Evolutionary conservation across 257 asterid species (phyloP).

Genomic region (Solanum paucissectum): DNA sequence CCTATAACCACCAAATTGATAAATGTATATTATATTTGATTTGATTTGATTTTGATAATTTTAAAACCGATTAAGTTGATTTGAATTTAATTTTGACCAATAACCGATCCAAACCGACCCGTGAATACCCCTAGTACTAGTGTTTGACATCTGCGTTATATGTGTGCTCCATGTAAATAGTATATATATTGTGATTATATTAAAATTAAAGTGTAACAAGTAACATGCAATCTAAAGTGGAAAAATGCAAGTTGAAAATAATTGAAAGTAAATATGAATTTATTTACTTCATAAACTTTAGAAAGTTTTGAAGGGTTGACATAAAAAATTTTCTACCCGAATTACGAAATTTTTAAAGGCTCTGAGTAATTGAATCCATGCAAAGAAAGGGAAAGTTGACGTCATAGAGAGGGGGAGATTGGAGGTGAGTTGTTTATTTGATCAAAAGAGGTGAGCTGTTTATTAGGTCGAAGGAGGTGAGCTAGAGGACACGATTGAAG

Average conservation of each 20-base stretch:
- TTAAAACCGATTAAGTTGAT: no score
- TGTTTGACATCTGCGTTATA: background rate
- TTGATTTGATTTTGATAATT: no score
- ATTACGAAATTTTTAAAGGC: no score
- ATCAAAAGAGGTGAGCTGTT: background rate
- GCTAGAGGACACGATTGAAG: background rate
- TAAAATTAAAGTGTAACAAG: no score
- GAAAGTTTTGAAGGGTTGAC: background rate
- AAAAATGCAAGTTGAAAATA: background rate
- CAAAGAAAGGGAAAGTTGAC: background rate
- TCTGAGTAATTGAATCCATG: background rate
- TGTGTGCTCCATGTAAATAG: background rate
- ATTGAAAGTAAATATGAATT: background rate
- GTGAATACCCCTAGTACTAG: no score
- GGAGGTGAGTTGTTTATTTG: background rate
- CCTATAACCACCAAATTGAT: no score
- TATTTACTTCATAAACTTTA: background rate
- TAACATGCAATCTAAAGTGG: background rate
- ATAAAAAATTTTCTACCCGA: no score
- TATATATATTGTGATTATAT: background rate
- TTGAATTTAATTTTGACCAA: no score
- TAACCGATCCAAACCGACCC: no score
- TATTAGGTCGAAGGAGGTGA: background rate
- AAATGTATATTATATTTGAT: no score
- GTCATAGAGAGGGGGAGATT: background rate